These are phyloP conservation scores for Suhomyces tanzawaensis DNA, from an alignment of 805 yeast genomes.

Conservation along the genomic window DNA sequence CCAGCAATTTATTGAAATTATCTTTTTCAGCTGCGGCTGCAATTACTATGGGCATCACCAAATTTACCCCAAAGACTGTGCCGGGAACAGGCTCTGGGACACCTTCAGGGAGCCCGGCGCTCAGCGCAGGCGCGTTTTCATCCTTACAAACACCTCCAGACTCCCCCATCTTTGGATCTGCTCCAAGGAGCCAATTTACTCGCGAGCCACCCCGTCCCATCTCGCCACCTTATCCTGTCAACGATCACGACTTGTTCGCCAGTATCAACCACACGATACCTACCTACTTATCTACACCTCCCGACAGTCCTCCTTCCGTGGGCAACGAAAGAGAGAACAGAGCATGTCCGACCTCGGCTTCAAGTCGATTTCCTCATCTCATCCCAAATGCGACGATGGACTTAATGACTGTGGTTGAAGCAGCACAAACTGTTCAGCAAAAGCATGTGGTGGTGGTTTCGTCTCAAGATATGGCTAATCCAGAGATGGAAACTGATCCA, in stretches of 20 bases:
- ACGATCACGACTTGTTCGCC: neutral
- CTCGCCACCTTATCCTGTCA: neutral
- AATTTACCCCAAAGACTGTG: neutral
- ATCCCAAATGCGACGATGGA: neutral
- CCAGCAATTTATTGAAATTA: neutral
- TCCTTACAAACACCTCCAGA: neutral
- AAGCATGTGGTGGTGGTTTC: too few relatives aligned
- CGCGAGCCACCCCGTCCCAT: neutral
- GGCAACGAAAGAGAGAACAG: neutral
- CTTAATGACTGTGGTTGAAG: too few relatives aligned
- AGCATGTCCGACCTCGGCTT: neutral
- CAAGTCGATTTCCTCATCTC: neutral
- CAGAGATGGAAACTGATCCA: constrained; percentile 1
- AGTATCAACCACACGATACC: neutral
- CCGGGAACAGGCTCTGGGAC: too few relatives aligned
- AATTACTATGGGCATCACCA: constrained; percentile 3
- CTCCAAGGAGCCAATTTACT: neutral
- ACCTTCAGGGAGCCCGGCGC: neutral
- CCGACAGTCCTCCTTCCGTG: neutral
- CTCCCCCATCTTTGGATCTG: constrained; percentile 1
- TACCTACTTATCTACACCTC: neutral
- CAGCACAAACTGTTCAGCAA: too few relatives aligned
- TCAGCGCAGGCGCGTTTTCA: neutral
- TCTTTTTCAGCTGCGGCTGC: too few relatives aligned
- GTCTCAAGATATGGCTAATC: too few relatives aligned